Conservation (phyloP, 2,329 filamentous ascomycete genomes). For the Coniochaeta sp. region DNA sequence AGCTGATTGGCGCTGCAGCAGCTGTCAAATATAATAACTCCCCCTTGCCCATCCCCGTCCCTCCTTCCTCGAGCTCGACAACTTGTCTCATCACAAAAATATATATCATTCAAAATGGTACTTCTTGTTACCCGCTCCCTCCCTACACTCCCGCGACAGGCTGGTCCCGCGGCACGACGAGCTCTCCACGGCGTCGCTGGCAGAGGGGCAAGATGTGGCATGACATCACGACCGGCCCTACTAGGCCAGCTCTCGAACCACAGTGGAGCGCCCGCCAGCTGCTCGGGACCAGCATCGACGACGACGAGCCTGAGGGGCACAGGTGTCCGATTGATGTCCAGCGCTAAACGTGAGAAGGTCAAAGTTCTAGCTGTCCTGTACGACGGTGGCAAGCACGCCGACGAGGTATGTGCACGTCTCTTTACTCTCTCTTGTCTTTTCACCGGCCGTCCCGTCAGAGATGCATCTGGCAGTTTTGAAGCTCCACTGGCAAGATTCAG, state of each 20-base stretch:
- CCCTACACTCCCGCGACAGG: conserved; percentile 9
- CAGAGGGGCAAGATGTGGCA: conserved; percentile 3
- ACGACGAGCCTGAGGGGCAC: conserved; percentile 7
- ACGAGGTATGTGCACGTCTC: conserved; percentile 53
- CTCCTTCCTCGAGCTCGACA: not conserved
- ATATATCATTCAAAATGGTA: conserved; percentile 16
- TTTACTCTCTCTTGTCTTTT: not conserved
- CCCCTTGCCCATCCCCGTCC: not conserved
- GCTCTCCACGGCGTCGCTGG: conserved; percentile 9
- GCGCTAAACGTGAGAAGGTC: conserved; percentile 55
- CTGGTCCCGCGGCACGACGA: conserved; percentile 9
- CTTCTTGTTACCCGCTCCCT: conserved; percentile 11
- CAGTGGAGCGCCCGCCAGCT: not conserved
- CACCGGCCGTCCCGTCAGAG: not conserved
- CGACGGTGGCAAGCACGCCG: conserved; percentile 83
- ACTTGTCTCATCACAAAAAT: not conserved
- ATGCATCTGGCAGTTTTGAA: not conserved
- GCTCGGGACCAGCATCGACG: conserved; percentile 4
- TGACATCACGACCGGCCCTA: conserved; percentile 8
- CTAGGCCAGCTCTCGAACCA: not conserved
- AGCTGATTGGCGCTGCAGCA: not conserved
- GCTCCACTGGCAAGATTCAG: not conserved
- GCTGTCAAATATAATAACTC: not conserved
- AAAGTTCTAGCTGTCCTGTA: conserved; percentile 94
- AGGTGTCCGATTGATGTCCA: conserved; percentile 53